Conservation (phyloP, 345 rosid genomes). For the Hibiscus mutabilis region DNA sequence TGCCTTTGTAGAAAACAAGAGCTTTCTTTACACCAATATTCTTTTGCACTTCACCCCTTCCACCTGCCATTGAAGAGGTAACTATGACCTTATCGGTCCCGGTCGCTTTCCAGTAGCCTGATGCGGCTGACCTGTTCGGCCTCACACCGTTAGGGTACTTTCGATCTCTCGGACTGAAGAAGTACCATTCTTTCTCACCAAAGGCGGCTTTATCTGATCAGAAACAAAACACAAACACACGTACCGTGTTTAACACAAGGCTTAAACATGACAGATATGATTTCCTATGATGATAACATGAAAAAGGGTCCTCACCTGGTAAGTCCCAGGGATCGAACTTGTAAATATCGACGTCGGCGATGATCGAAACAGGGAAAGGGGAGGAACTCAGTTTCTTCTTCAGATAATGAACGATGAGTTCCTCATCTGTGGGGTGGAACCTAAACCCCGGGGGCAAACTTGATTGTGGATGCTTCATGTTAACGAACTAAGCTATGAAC, state of each 20-base stretch:
- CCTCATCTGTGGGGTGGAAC: constrained; percentile 97
- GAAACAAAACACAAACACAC: background rate
- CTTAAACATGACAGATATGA: background rate
- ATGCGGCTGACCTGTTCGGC: constrained; percentile 94
- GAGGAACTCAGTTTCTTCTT: constrained; percentile 53
- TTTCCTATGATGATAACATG: background rate
- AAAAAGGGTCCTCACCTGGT: constrained; percentile 43
- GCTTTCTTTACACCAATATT: constrained; percentile 92
- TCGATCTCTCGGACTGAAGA: constrained; percentile 90
- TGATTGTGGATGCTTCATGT: constrained; percentile 62
- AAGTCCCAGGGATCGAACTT: constrained; percentile 95
- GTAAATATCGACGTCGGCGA: constrained; percentile 90
- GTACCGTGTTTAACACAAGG: background rate
- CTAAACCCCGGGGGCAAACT: constrained; percentile 90
- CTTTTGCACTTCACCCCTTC: constrained; percentile 25
- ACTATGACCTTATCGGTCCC: constrained; percentile 83
- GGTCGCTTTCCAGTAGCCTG: constrained; percentile 97
- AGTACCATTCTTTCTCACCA: constrained; percentile 98
- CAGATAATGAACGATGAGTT: constrained; percentile 88
- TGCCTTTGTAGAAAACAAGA: constrained; percentile 85
- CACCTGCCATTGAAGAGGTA: constrained; percentile 21
- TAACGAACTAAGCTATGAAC: background rate
- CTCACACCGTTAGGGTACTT: constrained; percentile 95
- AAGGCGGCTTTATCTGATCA: constrained; percentile 56
- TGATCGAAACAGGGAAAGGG: constrained; percentile 67